Evolutionary conservation across 352 stramenopile species (phyloP), one percentile per base, ranked within the genome.

Genomic region (Peronosclerospora sorghi): DNA sequence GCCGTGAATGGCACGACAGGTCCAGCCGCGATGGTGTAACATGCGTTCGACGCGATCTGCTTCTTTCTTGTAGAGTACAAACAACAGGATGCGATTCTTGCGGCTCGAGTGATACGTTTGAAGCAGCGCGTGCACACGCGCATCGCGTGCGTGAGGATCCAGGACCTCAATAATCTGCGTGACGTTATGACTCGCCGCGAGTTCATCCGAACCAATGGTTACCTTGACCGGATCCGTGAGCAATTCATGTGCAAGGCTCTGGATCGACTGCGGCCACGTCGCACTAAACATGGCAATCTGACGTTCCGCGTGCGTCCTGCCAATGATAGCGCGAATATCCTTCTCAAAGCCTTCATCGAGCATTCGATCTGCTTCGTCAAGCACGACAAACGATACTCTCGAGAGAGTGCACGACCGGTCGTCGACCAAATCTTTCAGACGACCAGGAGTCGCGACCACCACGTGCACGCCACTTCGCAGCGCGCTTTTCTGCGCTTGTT

Each of bases 1-100:
- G 8, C 95, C 95, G 74, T 98, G 95, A 63, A 99, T 97, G 14
- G 88, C 94, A 8, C 80, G 78, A 53, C 88, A 96, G 23, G 85
- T 88, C 75, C 85, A 98, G 41, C 88, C 89, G 37, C 92, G 80
- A 46, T 94, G 73, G 34, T 84, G 69, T 37, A 99, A 69, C 51
- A 92, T 94, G 21, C 70, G 66, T 62, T 98, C 95, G 26, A 99
- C 73, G 14, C 94, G 78, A 52, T 96, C 91, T 2, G 93, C 94
- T 59, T 98, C 96, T 60, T 98, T 98, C 82, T 99, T 99, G 71
- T 98, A 98, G 32, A 98, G 70, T 13, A 95, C 95, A 63, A 99
- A 99, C 2, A 98, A 63, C 21, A 99, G 63, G 29, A 98, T 72
- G 17, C 89, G 83, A 66, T 98, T 96, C 74, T 63, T 90, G 56